Base-by-base conservation (phyloP, 345 rosid genomes). In the Cardamine occulta region DNA sequence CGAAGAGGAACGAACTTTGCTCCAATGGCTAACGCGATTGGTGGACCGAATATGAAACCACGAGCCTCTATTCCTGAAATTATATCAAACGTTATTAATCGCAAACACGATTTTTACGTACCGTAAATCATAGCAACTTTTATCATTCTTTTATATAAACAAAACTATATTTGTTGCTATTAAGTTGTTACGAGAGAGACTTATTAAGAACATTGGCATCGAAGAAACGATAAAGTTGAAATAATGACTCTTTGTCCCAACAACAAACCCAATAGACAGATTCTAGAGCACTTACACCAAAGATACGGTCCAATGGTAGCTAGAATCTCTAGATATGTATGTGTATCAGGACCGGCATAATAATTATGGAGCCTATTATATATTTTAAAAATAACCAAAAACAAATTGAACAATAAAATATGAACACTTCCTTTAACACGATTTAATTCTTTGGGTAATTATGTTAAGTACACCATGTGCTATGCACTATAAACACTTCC, bases 1-100 rank as follows among this genome's bases (percentile, higher is more conserved):
- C 99, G 87, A 60, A 95, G 63, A 35, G 98, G 98, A 78, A 95
- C 94, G 47, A 95, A 95, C 81, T 95, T 95, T 10, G 99, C 99
- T 74, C 98, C 98, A 52, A 93, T 95, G 7, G 97, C 99, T 84
- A 95, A 78, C 8, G 99, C 99, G 28, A 92, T 93, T 32, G 99
- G 90, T 79, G 97, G 94, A 54, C 98, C 99, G 32, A 95, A 95
- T 21, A 95, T 80, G 71, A 95, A 95, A 40, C 99, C 99, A 4
- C 99, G 87, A 48, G 99, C 98, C 78, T 95, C 99, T 63, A 95
- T 86, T 54, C 99, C 99, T 95, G 88, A 42, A 74, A 63, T 48
- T 56, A 39, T 26, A 34, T 4, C 45, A 54, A 29, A 31, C 45
- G 17, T 0, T 39, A 5, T 24, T 4, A 13, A 12, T 45, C 11